Conservation (phyloP, 73 alveolate genomes). For the Durusdinium trenchii region DNA sequence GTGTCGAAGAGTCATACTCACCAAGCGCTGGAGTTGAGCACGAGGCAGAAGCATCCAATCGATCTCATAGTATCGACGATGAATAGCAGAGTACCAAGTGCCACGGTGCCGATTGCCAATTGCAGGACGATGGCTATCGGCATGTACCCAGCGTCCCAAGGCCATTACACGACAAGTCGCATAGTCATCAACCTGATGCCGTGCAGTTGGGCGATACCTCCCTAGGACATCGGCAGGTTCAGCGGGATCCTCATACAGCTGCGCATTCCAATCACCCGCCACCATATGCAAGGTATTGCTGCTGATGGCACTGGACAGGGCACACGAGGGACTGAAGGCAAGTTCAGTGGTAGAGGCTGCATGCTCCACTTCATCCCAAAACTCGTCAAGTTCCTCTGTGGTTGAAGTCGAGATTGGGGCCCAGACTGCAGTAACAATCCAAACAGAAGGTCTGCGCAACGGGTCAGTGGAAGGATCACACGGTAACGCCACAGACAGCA, state of each 20-base stretch:
- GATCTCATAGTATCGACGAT: background rate
- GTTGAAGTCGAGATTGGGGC: constrained; percentile 21
- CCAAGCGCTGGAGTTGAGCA: background rate
- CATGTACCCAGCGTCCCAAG: background rate
- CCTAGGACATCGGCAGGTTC: background rate
- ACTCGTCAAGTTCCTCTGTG: background rate
- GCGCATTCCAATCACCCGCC: background rate
- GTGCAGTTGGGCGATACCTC: background rate
- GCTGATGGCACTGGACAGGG: background rate
- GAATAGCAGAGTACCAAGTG: constrained; percentile 59
- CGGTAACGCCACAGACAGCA: background rate
- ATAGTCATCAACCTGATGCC: constrained; percentile 6
- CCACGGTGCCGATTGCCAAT: constrained; percentile 27
- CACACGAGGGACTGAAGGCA: background rate
- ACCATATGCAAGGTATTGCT: background rate
- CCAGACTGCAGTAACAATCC: constrained; percentile 33
- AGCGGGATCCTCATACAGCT: background rate
- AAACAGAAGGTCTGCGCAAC: background rate
- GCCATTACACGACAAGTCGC: background rate
- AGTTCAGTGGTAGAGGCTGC: background rate
- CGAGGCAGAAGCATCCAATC: constrained; percentile 57
- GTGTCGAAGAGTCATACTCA: constrained; percentile 36
- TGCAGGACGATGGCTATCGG: constrained; percentile 38
- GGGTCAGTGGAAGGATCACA: background rate
- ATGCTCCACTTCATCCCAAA: constrained; percentile 21